Evolutionary conservation across 1,284 basidiomycete species (phyloP), one percentile per base, ranked within the genome.

Genomic region (Leccinum subrobustum): DNA sequence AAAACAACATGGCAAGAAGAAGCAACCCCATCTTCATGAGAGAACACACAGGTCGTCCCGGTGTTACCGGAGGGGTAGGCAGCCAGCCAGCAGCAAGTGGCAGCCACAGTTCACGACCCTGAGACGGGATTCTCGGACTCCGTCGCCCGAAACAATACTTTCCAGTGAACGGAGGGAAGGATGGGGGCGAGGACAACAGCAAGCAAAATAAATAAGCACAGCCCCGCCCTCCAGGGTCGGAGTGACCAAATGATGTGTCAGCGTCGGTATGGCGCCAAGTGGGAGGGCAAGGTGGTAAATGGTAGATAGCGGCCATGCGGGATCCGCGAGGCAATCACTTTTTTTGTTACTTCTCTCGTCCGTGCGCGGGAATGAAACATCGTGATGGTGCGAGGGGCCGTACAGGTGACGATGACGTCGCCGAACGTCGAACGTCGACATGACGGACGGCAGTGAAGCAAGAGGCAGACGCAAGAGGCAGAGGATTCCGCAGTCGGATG

Each of bases 331-430:
- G 69, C 70, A 57, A 18, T 51, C 39, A 47, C 29, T 50, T 9
- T 16, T 25, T 51, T 16, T 14, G 50, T 9, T 51, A 27, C 23
- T 16, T 51, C 59, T 63, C 56, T 60, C 58, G 53, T 29, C 60
- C 56, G 20, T 58, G 63, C 63, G 68, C 69, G 71, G 69, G 70
- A 70, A 73, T 70, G 68, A 69, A 72, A 58, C 65, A 73, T 52
- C 65, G 65, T 68, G 68, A 33, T 31, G 50, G 18, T 58, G 55
- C 31, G 54, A 53, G 42, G 54, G 44, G 44, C 20, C 61, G 35
- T 56, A 65, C 52, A 70, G 62, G 60, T 57, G 52, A 62, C 64
- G 66, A 72, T 70, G 71, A 72, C 68, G 67, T 60, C 56, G 56
- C 59, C 56, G 56, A 47, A 47, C 18, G 0, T 23, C 20, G 44